A percentile compares a stretch with the other conserved stretches of the same genome.
Evolutionary conservation across 1,284 basidiomycete species (phyloP).

Genomic region (Trametes pubescens): DNA sequence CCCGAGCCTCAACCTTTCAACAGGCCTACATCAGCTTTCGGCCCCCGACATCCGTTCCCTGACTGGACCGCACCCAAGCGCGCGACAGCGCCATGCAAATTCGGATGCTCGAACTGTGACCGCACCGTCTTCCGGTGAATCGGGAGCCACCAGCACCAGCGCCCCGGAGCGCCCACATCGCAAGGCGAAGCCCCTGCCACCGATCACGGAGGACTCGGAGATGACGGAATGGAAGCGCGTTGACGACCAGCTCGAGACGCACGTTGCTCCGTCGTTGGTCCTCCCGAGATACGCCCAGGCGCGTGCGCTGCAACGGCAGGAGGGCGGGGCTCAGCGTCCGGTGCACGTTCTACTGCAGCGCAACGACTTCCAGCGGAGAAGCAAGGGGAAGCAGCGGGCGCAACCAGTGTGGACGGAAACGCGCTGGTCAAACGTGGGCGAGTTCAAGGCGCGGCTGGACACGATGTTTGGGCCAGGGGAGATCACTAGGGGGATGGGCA

Average conservation of each 20-base stretch:
- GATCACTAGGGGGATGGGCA: slow-evolving; percentile 33
- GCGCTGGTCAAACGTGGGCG: slow-evolving; percentile 35
- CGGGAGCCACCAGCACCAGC: background rate
- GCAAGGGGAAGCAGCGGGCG: slow-evolving; percentile 24
- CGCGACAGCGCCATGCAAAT: background rate
- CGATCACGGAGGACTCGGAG: slow-evolving; percentile 21
- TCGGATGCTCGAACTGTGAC: background rate
- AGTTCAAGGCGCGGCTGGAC: slow-evolving; percentile 38
- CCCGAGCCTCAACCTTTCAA: background rate
- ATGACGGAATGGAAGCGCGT: slow-evolving; percentile 21
- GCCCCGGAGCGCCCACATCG: slow-evolving; percentile 7
- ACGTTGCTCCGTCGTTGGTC: slow-evolving; percentile 21
- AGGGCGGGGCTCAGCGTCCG: background rate
- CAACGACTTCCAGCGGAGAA: slow-evolving; percentile 2
- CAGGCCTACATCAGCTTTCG: background rate
- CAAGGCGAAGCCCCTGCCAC: slow-evolving; percentile 10
- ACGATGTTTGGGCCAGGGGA: slow-evolving; percentile 34
- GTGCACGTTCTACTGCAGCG: slow-evolving; percentile 16
- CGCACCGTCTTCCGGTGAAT: background rate
- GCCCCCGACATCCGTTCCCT: background rate
- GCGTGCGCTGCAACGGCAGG: background rate
- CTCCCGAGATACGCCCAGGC: slow-evolving; percentile 23
- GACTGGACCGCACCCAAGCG: background rate
- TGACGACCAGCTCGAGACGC: slow-evolving; percentile 25
- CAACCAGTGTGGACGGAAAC: slow-evolving; percentile 27